phyloP scores from a whole-genome alignment of 2,329 filamentous ascomycete species.

The Exophiala bonariae region DNA sequence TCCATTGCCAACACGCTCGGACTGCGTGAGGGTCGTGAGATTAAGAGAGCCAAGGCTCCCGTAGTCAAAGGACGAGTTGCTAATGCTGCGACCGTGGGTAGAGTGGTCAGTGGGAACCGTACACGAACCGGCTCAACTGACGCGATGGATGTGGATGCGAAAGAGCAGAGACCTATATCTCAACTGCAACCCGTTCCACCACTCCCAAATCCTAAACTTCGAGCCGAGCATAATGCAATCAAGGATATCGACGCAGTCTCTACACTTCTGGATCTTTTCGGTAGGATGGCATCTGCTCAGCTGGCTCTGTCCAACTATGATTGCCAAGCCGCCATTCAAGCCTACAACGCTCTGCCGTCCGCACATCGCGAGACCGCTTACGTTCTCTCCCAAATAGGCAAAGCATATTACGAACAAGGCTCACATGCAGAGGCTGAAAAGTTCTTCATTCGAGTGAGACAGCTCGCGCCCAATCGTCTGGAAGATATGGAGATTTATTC shows the following conservation, averaged over 20 bases:
- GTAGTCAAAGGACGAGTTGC: slow-evolving; percentile 66
- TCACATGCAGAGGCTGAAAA: slow-evolving; percentile 84
- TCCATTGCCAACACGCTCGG: slow-evolving; percentile 59
- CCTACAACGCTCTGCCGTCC: slow-evolving; percentile 69
- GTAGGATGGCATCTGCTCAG: slow-evolving; percentile 79
- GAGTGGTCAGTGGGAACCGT: slow-evolving; percentile 86
- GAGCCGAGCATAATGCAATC: slow-evolving; percentile 21
- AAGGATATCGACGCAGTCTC: slow-evolving; percentile 75
- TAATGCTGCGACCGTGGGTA: slow-evolving; percentile 71
- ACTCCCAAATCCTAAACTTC: slow-evolving; percentile 34
- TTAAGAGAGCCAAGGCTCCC: slow-evolving; percentile 81
- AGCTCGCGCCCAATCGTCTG: slow-evolving; percentile 75
- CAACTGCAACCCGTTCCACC: slow-evolving; percentile 34
- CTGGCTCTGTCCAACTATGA: slow-evolving; percentile 76
- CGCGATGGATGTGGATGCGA: slow-evolving; percentile 67
- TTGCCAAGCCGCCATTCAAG: slow-evolving; percentile 72
- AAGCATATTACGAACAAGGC: slow-evolving; percentile 87
- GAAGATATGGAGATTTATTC: slow-evolving; percentile 99
- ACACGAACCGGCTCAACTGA: slow-evolving; percentile 65
- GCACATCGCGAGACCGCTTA: slow-evolving; percentile 86
- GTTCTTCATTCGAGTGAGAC: slow-evolving; percentile 76
- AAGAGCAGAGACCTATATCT: slow-evolving; percentile 50
- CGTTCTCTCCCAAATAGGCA: slow-evolving; percentile 87
- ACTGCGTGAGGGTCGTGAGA: slow-evolving; percentile 65
- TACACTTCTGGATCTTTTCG: slow-evolving; percentile 76